Evolutionary conservation across 352 stramenopile genomes (phyloP).

Genomic region (Aphanomyces stellatus): DNA sequence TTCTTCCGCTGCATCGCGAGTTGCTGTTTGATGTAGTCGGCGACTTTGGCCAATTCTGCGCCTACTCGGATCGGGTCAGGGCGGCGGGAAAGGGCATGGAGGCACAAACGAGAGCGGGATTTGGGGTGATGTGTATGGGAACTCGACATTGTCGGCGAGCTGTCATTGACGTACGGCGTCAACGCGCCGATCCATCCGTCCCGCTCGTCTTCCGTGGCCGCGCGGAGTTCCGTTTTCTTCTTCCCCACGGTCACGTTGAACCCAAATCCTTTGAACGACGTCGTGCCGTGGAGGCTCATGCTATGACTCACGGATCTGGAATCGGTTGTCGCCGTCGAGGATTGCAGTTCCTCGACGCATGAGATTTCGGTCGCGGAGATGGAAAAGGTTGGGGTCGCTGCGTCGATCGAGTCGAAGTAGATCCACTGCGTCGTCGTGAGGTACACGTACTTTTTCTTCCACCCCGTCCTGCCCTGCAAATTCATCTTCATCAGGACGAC

Average conservation of each 20-base stretch:
- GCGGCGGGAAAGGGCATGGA: slow-evolving; percentile 6
- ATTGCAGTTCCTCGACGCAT: slow-evolving; percentile 31
- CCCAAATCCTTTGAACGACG: slow-evolving; percentile 21
- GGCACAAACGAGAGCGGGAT: slow-evolving; percentile 6
- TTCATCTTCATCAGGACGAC: not conserved
- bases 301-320: not conserved
- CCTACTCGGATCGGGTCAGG: not conserved
- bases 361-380: slow-evolving; percentile 63
- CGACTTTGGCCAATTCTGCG: slow-evolving; percentile 43
- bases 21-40: slow-evolving; percentile 63
- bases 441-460: slow-evolving; percentile 74
- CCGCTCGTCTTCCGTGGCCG: slow-evolving; percentile 42
- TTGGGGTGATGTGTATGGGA: slow-evolving; percentile 21
- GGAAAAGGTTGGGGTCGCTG: slow-evolving; percentile 29
- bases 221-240: slow-evolving; percentile 72
- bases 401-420: slow-evolving; percentile 61
- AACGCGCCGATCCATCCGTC: slow-evolving; percentile 62
- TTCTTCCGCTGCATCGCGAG: slow-evolving; percentile 73
- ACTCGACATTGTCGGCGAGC: not conserved
- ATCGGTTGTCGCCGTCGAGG: not conserved
- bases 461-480: slow-evolving; percentile 47
- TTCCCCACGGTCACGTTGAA: slow-evolving; percentile 61
- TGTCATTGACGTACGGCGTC: slow-evolving; percentile 7
- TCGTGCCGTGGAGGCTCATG: slow-evolving; percentile 29
- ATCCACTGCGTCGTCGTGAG: slow-evolving; percentile 52